phyloP scores from a whole-genome alignment of 768 basidiomycete genomes.

The Leucogyrophana mollusca region DNA sequence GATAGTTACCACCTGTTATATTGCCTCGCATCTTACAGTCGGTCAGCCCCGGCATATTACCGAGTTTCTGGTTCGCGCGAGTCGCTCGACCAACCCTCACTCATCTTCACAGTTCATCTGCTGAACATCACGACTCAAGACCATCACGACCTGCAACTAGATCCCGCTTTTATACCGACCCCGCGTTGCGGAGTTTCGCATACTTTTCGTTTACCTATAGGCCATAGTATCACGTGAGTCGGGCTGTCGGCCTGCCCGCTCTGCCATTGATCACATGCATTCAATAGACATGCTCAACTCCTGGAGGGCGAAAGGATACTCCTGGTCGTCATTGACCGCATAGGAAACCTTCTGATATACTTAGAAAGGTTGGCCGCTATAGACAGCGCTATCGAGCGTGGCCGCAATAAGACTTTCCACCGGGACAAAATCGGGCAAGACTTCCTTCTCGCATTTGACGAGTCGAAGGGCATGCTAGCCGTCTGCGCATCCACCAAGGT shows the following conservation, averaged over 20 bases:
- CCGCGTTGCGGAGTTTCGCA: slow-evolving; percentile 16
- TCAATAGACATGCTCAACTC: slow-evolving; percentile 36
- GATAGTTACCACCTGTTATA: not conserved
- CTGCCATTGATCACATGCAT: not conserved
- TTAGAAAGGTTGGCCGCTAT: slow-evolving; percentile 34
- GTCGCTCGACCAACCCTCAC: slow-evolving; percentile 14
- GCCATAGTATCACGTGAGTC: slow-evolving; percentile 11
- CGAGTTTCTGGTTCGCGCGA: slow-evolving; percentile 17
- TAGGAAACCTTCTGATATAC: slow-evolving; percentile 36
- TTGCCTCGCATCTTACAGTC: slow-evolving; percentile 1
- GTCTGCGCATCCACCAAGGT: slow-evolving; percentile 45
- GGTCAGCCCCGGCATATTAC: slow-evolving; percentile 13
- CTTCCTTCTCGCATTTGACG: slow-evolving; percentile 50
- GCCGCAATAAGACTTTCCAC: slow-evolving; percentile 32
- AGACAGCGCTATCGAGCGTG: slow-evolving; percentile 25
- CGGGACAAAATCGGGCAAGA: slow-evolving; percentile 47
- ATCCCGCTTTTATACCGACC: slow-evolving; percentile 18
- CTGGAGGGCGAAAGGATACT: slow-evolving; percentile 41
- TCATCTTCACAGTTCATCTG: slow-evolving; percentile 18
- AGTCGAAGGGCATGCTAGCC: slow-evolving; percentile 46
- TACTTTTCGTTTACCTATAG: slow-evolving; percentile 17
- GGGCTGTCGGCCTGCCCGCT: too few relatives aligned
- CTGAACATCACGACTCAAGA: slow-evolving; percentile 29
- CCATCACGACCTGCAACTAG: slow-evolving; percentile 23
- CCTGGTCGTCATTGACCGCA: slow-evolving; percentile 37